Conservation (phyloP, 257 asterid species). For the Solanum tarijense region DNA sequence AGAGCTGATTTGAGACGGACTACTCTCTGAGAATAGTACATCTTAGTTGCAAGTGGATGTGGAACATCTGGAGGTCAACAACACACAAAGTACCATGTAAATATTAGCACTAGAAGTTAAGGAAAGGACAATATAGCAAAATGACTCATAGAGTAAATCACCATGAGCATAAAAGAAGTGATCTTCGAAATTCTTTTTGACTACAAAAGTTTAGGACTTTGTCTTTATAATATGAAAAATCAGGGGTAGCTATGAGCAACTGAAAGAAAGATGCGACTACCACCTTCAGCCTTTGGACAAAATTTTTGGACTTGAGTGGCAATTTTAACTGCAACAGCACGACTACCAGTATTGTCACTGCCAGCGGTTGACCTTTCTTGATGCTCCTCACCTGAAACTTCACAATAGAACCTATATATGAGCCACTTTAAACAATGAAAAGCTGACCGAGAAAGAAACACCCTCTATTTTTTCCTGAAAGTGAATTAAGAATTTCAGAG, state of each 20-base stretch:
- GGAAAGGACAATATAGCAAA: not conserved
- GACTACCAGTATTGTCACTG: constrained; percentile 4
- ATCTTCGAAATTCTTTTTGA: not conserved
- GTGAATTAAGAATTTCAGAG: not conserved
- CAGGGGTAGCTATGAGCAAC: not conserved
- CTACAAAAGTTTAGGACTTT: not conserved
- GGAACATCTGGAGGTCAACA: constrained; percentile 42
- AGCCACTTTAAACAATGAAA: not conserved
- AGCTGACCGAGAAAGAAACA: not conserved
- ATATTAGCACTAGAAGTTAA: not conserved
- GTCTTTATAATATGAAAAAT: not conserved
- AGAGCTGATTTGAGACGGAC: constrained; percentile 54
- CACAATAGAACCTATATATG: constrained; percentile 3
- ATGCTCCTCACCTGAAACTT: constrained; percentile 14
- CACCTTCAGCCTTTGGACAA: not conserved
- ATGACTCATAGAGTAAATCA: not conserved
- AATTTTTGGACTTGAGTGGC: not conserved
- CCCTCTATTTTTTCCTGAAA: not conserved
- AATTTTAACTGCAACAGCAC: not conserved
- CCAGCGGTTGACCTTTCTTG: constrained; percentile 10
- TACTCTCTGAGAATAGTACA: constrained; percentile 64
- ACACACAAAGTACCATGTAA: not conserved
- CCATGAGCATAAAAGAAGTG: not conserved
- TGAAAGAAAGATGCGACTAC: not conserved
- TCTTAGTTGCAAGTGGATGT: constrained; percentile 85